Percentiles rank a stretch among this genome's conserved stretches.
phyloP scores from a whole-genome alignment of 441 rosid genomes.

The Brassica balearica region DNA sequence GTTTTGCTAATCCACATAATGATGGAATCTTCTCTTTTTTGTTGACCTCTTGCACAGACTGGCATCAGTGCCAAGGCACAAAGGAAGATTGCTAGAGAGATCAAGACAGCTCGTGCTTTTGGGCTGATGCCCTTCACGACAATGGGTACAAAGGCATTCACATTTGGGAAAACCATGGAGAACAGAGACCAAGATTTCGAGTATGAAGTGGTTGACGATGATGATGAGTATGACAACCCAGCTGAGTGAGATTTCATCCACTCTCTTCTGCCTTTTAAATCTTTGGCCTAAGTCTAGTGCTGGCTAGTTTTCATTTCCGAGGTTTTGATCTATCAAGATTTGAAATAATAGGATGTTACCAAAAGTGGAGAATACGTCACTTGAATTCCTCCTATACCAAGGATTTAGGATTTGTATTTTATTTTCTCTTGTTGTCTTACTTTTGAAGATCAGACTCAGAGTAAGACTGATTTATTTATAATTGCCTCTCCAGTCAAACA shows the following conservation, averaged over 20 bases:
- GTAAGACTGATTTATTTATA: constrained; percentile 17
- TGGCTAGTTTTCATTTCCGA: constrained; percentile 30
- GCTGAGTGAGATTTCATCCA: constrained; percentile 4
- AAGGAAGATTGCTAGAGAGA: constrained; percentile 91
- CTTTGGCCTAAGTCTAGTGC: constrained; percentile 8
- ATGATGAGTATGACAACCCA: constrained; percentile 34
- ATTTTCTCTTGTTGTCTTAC: constrained; percentile 12
- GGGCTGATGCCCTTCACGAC: constrained; percentile 90
- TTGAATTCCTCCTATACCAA: constrained; percentile 10
- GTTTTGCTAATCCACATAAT: not conserved
- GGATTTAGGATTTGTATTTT: constrained; percentile 28
- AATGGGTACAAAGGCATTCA: constrained; percentile 86
- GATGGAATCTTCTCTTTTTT: not conserved
- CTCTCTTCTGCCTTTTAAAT: not conserved
- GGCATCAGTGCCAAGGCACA: constrained; percentile 92
- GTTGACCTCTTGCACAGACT: constrained; percentile 48
- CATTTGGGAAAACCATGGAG: constrained; percentile 69
- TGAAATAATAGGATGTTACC: constrained; percentile 27
- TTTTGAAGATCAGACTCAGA: constrained; percentile 1
- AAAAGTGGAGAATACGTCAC: constrained; percentile 12
- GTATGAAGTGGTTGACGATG: constrained; percentile 45
- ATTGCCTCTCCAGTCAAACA: not conserved
- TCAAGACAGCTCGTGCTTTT: constrained; percentile 88
- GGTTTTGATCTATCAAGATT: constrained; percentile 26
- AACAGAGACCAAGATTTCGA: constrained; percentile 57